Conservation (phyloP, 495 filamentous ascomycete species). For the Delitschia confertaspora region DNA sequence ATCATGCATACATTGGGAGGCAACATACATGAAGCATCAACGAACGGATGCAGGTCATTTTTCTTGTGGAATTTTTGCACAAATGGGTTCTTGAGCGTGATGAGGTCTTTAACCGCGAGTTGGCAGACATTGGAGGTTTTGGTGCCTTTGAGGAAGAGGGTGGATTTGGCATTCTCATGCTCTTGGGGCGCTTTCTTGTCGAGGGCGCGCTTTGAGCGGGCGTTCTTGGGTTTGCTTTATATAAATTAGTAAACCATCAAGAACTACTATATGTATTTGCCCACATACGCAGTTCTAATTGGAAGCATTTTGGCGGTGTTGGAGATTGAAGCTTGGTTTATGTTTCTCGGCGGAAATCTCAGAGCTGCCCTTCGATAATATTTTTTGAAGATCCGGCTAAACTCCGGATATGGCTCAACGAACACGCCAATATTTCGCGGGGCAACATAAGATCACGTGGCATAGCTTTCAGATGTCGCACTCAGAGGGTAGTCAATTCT, state of each 20-base stretch:
- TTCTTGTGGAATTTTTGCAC: slow-evolving; percentile 89
- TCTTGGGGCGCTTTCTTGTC: slow-evolving; percentile 84
- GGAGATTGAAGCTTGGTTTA: neutral
- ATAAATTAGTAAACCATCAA: slow-evolving; percentile 27
- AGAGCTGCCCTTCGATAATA: no score
- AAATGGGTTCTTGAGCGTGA: slow-evolving; percentile 68
- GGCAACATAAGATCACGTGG: no score
- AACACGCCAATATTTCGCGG: no score
- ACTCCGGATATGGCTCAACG: no score
- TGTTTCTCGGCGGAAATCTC: no score
- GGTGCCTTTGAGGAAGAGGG: slow-evolving; percentile 77
- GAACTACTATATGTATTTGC: slow-evolving; percentile 3
- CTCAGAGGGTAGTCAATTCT: no score
- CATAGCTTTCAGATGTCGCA: no score
- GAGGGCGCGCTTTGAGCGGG: slow-evolving; percentile 85
- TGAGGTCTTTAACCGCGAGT: slow-evolving; percentile 70
- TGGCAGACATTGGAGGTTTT: slow-evolving; percentile 69
- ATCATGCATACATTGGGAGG: no score
- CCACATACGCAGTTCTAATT: no score
- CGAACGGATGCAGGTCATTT: slow-evolving; percentile 88
- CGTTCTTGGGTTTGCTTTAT: slow-evolving; percentile 77
- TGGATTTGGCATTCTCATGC: slow-evolving; percentile 77
- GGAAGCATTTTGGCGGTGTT: slow-evolving; percentile 24
- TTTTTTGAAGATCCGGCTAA: no score
- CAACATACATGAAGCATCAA: slow-evolving; percentile 52